Conservation (phyloP, 345 rosid genomes). For the Capsella bursapastoris region DNA sequence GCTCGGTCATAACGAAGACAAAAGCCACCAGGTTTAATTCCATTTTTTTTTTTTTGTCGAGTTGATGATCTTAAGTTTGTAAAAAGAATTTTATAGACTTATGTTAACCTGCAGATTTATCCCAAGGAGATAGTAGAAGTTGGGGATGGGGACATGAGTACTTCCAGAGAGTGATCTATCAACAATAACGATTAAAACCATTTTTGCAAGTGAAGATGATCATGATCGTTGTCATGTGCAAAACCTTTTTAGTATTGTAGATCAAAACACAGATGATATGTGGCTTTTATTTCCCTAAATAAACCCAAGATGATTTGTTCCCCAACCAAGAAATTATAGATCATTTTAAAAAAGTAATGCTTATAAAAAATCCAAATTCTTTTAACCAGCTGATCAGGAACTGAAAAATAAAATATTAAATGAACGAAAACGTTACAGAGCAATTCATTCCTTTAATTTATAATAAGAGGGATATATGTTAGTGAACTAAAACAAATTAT, state of each 20-base stretch:
- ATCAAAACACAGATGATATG: constrained; percentile 1
- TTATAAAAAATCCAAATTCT: not conserved
- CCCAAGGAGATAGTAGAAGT: constrained; percentile 26
- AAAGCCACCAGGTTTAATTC: constrained; percentile 33
- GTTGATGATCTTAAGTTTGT: not conserved
- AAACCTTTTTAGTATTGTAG: not conserved
- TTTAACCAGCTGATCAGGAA: not conserved
- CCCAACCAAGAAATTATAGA: too few species aligned
- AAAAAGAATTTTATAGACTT: not conserved
- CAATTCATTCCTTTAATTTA: not conserved
- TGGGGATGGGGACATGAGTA: constrained; percentile 8
- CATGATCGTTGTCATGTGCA: not conserved
- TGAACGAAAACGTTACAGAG: too few species aligned
- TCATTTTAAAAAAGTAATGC: too few species aligned
- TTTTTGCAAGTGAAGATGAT: constrained; percentile 16
- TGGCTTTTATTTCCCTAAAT: not conserved
- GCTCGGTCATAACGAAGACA: constrained; percentile 45
- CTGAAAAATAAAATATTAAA: too few species aligned
- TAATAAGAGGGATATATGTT: not conserved
- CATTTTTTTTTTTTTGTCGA: not conserved
- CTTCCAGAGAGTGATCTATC: constrained; percentile 7
- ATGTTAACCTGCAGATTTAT: constrained; percentile 27
- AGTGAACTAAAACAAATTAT: not conserved
- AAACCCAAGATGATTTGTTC: not conserved
- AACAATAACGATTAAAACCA: not conserved